Base-by-base conservation (phyloP, 2,329 filamentous ascomycete genomes). In the Verticillium albo-atrum region DNA sequence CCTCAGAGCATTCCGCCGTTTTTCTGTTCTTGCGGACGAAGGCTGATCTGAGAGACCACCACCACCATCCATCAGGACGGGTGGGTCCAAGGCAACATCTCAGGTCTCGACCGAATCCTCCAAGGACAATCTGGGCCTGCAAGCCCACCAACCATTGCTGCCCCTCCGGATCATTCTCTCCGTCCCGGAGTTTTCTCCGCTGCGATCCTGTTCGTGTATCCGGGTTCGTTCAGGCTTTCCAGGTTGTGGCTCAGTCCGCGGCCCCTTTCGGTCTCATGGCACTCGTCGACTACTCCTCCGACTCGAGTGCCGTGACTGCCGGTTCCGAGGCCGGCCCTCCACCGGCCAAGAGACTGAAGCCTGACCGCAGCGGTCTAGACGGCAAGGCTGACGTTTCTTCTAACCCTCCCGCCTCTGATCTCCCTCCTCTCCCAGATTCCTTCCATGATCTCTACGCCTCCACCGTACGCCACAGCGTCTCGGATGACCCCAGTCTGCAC, bases 401-500 rank as follows among this genome's bases (percentile, higher is more conserved):
- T 1, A 56, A 54, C 6, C 54, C 35, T 14, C 27, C 53, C 12
- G 47, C 54, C 10, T 65, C 71, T 4, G 67, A 64, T 6, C 75
- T 93, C 35, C 92, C 91, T 30, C 90, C 92, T 9, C 81, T 97
- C 25, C 94, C 93, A 9, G 74, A 86, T 14, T 78, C 85, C 58
- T 98, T 99, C 73, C 90, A 92, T 72, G 90, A 97, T 72, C 82
- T 98, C 58, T 98, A 99, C 75, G 89, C 93, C 28, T 89, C 90
- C 12, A 90, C 88, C 47, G 88, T 90, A 56, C 87, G 94, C 63
- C 80, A 89, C 63, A 91, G 89, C 73, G 88, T 89, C 47, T 82
- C 80, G 66, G 95, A 98, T 74, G 90, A 97, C 70, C 92, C 94
- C 1, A 81, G 82, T 61, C 79, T 98, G 60, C 95, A 99, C 72